Conservation (phyloP, 331 rosid genomes). For the Stylosanthes scabra region DNA sequence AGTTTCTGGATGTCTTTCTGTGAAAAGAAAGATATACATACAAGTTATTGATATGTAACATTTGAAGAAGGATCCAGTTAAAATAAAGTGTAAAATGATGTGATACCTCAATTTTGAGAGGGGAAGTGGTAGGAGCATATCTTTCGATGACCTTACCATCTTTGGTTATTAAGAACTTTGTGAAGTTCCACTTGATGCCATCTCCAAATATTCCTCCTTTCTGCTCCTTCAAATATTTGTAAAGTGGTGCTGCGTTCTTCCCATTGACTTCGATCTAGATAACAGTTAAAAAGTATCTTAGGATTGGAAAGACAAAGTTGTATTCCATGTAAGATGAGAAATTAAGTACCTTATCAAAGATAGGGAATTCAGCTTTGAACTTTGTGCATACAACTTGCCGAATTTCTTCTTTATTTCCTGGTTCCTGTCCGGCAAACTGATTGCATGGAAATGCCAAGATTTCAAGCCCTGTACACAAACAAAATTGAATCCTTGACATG, state of each 20-base stretch:
- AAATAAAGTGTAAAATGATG: neutral
- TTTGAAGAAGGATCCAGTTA: neutral
- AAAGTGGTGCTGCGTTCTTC: constrained; percentile 74
- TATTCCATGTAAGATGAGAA: neutral
- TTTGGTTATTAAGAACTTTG: constrained; percentile 84
- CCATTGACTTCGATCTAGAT: constrained; percentile 84
- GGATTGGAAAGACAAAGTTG: neutral
- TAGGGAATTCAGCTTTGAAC: constrained; percentile 89
- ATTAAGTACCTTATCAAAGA: constrained; percentile 90
- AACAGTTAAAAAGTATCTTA: constrained; percentile 17
- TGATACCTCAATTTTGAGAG: constrained; percentile 84
- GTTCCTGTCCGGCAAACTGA: constrained; percentile 91
- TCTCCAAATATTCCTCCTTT: constrained; percentile 85
- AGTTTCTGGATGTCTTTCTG: constrained; percentile 85
- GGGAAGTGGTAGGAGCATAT: constrained; percentile 91
- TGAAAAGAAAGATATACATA: constrained; percentile 34
- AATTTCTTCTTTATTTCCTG: constrained; percentile 84
- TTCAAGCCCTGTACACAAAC: constrained; percentile 62
- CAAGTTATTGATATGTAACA: no score
- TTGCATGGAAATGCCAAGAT: constrained; percentile 99
- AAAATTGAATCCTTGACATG: no score
- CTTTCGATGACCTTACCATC: constrained; percentile 88
- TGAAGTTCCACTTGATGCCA: constrained; percentile 96
- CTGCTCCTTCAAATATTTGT: constrained; percentile 71
- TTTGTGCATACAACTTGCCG: constrained; percentile 80